These are phyloP conservation scores for Volvariella surrecta DNA, from an alignment of 1,284 basidiomycete species.

Conservation along the genomic window DNA sequence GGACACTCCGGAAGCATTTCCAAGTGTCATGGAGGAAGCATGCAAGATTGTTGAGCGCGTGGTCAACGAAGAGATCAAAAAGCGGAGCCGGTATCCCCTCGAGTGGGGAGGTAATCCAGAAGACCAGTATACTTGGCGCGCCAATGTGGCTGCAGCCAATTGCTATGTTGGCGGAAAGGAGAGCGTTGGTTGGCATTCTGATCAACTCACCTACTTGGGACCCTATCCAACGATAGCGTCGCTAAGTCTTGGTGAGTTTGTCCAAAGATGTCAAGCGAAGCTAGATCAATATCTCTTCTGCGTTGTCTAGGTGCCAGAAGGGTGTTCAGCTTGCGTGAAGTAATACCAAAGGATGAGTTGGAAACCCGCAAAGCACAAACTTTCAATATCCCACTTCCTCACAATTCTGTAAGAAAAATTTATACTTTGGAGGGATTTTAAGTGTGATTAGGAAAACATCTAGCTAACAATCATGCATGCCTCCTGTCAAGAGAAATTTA, in stretches of 20 bases:
- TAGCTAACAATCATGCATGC: constrained; percentile 90
- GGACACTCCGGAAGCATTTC: constrained; percentile 52
- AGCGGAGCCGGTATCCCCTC: constrained; percentile 51
- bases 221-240: constrained; percentile 92
- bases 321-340: constrained; percentile 72
- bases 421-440: constrained; percentile 8
- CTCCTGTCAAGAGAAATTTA: constrained; percentile 84
- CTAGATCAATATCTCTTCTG: neutral
- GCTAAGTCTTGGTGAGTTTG: constrained; percentile 69
- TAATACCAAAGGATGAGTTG: constrained; percentile 51
- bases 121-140: constrained; percentile 55
- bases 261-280: constrained; percentile 2
- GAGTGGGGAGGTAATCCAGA: constrained; percentile 54
- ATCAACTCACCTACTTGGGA: constrained; percentile 73
- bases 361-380: constrained; percentile 56
- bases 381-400: constrained; percentile 75
- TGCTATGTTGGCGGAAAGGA: constrained; percentile 83
- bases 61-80: constrained; percentile 69
- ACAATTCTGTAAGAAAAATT: constrained; percentile 63
- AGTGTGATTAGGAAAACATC: neutral
- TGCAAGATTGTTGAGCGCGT: constrained; percentile 68
- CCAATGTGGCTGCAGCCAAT: constrained; percentile 89
- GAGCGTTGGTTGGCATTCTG: constrained; percentile 83
- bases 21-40: constrained; percentile 69
- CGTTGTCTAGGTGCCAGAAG: constrained; percentile 51